Evolutionary conservation across 2,329 filamentous ascomycete genomes (phyloP), one percentile per base, ranked within the genome.

Genomic region (Arthroderma sp.): DNA sequence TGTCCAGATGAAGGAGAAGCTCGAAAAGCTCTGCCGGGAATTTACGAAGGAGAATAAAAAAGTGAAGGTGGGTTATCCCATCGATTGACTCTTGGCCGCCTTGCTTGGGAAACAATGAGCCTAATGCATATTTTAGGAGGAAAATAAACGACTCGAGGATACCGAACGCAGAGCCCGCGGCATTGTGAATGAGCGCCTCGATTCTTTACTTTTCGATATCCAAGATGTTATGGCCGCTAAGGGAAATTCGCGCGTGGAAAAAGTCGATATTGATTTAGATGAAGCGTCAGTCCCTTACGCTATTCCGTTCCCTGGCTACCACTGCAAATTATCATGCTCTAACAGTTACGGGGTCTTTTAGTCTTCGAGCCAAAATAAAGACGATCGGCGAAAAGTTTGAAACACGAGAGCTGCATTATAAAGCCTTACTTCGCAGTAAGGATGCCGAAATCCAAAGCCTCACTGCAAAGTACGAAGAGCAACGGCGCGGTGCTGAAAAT

Each of bases 31-130:
- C 30, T 95, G 88, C 57, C 75, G 91, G 46, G 91, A 98, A 64
- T 74, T 98, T 45, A 91, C 93, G 49, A 84, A 89, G 56, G 91
- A 98, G 60, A 98, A 98, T 64, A 96, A 96, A 66, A 93, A 94
- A 68, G 79, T 98, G 53, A 96, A 96, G 82, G 86, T 91, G 65
- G 54, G 69, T 61, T 44, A 37, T 41, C 34, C 27, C 41, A 32
- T 36, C n/a, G 34, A 37, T 11, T 37, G 37, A 9, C 8, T 2
- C 8, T 34, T 9, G 32, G 32, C 8, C 32, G 32, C 36, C 15
- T 28, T 29, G 11, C 40, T 40, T 33, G 32, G 42, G 41, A 27
- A 32, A 38, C 5, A 27, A 36, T 27, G 42, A 47, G 40, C 47
- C 47, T 49, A 45, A 49, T 47, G 44, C 38, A 36, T 47, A 33